These are phyloP conservation scores for Isabelozyma heimii DNA, from an alignment of 805 yeast genomes.

Conservation along the genomic window DNA sequence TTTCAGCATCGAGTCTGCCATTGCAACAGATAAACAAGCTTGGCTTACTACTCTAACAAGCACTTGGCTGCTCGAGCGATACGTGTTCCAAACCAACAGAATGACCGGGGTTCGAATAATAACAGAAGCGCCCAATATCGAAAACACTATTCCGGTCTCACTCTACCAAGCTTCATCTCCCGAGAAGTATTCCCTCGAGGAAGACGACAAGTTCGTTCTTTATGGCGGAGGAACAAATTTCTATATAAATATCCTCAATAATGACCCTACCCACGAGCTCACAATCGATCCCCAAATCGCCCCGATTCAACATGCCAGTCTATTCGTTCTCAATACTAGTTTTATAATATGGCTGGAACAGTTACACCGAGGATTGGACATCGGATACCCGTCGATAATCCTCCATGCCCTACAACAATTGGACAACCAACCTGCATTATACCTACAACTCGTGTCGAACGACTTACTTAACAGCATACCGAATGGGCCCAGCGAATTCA, in stretches of 20 bases:
- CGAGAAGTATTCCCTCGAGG: constrained; percentile 29
- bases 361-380: constrained; percentile 23
- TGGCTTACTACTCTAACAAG: too few relatives aligned
- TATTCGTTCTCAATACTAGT: constrained; percentile 35
- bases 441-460: constrained; percentile 29
- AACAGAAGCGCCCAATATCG: constrained; percentile 33
- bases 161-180: constrained; percentile 38
- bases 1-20: too few relatives aligned
- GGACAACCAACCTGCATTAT: constrained; percentile 13
- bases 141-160: constrained; percentile 35
- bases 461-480: constrained; percentile 11
- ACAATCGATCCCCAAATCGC: constrained; percentile 7
- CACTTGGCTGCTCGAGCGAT: too few relatives aligned
- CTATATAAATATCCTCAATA: constrained; percentile 10
- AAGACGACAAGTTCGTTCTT: constrained; percentile 40
- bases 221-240: constrained; percentile 33
- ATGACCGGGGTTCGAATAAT: constrained; percentile 4
- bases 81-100: neutral
- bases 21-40: too few relatives aligned
- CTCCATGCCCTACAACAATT: constrained; percentile 30
- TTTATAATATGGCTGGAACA: constrained; percentile 28
- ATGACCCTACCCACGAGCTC: constrained; percentile 11
- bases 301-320: constrained; percentile 12
- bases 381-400: constrained; percentile 32
- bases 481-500: constrained; percentile 11